These are phyloP conservation scores for Tubosaeta sp. DNA, from an alignment of 768 basidiomycete genomes.

Conservation along the genomic window DNA sequence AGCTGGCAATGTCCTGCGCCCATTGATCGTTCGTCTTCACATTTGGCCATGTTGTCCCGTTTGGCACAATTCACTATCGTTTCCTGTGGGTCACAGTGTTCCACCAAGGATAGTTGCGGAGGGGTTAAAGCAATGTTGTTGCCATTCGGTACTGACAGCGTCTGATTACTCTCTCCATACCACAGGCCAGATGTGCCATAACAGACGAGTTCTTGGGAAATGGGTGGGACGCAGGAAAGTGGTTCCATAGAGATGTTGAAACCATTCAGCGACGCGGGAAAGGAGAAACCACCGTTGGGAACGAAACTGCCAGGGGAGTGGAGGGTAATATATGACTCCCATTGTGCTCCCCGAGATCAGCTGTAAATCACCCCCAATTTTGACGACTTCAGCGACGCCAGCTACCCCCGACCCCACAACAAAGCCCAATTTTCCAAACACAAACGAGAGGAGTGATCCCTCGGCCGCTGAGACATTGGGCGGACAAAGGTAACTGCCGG, in stretches of 20 bases:
- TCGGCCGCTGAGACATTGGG: not conserved
- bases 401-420: not conserved
- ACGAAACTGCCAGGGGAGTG: not conserved
- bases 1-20: conserved; percentile 14
- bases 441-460: not conserved
- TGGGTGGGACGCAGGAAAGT: conserved; percentile 9
- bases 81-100: conserved; percentile 5
- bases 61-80: conserved; percentile 7
- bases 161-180: conserved; percentile 4
- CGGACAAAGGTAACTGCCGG: conserved; percentile 1
- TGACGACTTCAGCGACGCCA: not conserved
- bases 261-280: conserved; percentile 7
- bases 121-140: conserved; percentile 13
- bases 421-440: not conserved
- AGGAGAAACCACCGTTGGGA: not conserved
- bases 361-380: not conserved
- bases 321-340: conserved; percentile 13
- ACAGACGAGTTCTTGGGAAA: conserved; percentile 11
- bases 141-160: conserved; percentile 4
- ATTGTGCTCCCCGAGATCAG: not conserved
- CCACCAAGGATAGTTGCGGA: conserved; percentile 6
- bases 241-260: conserved; percentile 13
- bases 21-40: conserved; percentile 10
- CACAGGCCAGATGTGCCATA: not conserved
- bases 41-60: conserved; percentile 15